These are phyloP conservation scores for Claviceps citrina DNA, from an alignment of 2,329 filamentous ascomycete genomes.

Conservation along the genomic window DNA sequence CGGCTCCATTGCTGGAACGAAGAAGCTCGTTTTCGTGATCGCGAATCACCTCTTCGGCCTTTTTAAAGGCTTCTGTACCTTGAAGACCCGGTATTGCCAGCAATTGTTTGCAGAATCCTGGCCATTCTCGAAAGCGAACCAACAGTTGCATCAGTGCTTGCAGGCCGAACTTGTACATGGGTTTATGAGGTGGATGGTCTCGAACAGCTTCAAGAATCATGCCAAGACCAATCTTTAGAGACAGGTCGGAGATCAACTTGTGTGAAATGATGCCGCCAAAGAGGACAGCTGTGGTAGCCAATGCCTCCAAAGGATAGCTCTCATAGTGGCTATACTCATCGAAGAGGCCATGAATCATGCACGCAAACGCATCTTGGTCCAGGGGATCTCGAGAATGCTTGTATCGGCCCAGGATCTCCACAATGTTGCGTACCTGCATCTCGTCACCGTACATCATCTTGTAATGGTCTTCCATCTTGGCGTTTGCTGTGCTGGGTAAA, in stretches of 20 bases:
- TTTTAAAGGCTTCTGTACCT: slow-evolving; percentile 69
- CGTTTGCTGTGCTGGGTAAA: slow-evolving; percentile 63
- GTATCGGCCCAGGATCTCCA: slow-evolving; percentile 70
- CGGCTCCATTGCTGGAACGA: slow-evolving; percentile 37
- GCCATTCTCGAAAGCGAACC: slow-evolving; percentile 76
- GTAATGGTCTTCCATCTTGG: slow-evolving; percentile 93
- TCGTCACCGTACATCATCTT: slow-evolving; percentile 96
- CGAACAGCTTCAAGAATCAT: slow-evolving; percentile 97
- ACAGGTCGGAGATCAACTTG: slow-evolving; percentile 76
- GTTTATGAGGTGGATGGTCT: slow-evolving; percentile 65
- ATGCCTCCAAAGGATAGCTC: slow-evolving; percentile 87
- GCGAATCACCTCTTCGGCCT: slow-evolving; percentile 65
- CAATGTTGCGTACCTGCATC: slow-evolving; percentile 69
- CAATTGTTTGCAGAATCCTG: slow-evolving; percentile 79
- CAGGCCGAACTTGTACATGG: slow-evolving; percentile 96
- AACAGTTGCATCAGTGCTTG: slow-evolving; percentile 86
- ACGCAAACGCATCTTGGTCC: slow-evolving; percentile 90
- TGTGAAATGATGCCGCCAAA: slow-evolving; percentile 95
- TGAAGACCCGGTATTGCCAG: slow-evolving; percentile 68
- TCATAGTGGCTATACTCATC: slow-evolving; percentile 94
- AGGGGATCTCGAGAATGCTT: slow-evolving; percentile 72
- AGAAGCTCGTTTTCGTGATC: slow-evolving; percentile 47
- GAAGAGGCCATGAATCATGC: slow-evolving; percentile 96
- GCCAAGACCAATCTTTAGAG: slow-evolving; percentile 81
- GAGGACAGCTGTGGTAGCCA: slow-evolving; percentile 88